These are phyloP conservation scores for Citrullus colocynthis DNA, from an alignment of 306 rosid genomes.

Conservation along the genomic window DNA sequence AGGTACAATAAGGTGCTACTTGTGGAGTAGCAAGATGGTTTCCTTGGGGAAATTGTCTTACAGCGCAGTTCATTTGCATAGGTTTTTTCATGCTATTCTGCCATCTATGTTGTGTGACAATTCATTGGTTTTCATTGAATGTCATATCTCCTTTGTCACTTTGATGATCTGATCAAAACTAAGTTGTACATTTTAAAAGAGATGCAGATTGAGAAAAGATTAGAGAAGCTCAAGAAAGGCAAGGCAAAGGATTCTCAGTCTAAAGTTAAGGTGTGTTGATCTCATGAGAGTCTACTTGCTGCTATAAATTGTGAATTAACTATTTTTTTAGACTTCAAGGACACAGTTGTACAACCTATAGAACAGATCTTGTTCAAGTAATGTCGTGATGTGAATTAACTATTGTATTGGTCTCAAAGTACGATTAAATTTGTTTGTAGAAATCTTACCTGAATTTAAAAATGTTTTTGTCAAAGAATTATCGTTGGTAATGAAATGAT, in stretches of 20 bases:
- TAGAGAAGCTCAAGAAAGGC: slow-evolving; percentile 86
- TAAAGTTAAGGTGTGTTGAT: slow-evolving; percentile 51
- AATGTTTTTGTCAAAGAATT: not conserved
- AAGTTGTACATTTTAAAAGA: slow-evolving; percentile 38
- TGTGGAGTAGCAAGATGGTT: not conserved
- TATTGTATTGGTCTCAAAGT: not conserved
- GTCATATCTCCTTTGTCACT: not conserved
- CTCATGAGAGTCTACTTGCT: not conserved
- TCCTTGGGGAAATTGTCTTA: not conserved
- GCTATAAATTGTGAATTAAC: not conserved
- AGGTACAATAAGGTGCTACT: not conserved
- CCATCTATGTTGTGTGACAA: not conserved
- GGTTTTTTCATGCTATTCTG: not conserved
- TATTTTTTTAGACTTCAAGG: too few relatives aligned
- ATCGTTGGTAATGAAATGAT: not conserved
- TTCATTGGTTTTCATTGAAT: not conserved
- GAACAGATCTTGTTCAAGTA: too few relatives aligned
- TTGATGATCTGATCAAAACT: slow-evolving; percentile 11
- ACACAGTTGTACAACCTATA: too few relatives aligned
- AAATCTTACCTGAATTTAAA: not conserved
- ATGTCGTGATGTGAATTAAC: not conserved
- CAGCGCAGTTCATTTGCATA: not conserved
- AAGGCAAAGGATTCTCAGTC: slow-evolving; percentile 72
- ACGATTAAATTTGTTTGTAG: not conserved
- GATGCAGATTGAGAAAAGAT: slow-evolving; percentile 93